Base-by-base conservation (phyloP, 176 grass and related monocot species). In the Musa troglodytarum region DNA sequence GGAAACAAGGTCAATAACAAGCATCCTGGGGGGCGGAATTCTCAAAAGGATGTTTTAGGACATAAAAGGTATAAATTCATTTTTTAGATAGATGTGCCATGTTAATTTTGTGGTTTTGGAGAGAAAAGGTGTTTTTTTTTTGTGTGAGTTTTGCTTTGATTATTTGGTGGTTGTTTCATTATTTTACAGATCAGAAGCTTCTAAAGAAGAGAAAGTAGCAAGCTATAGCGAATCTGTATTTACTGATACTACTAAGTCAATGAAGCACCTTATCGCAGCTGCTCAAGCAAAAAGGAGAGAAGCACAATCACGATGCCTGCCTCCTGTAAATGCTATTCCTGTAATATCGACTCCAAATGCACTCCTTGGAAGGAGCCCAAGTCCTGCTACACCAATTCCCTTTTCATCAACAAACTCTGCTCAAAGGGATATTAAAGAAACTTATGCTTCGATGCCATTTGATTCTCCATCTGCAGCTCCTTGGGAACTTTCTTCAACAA, bases 261-360 rank as follows among this genome's bases (percentile, higher is more conserved):
- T 99, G 86, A 99, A 89, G 74, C 78, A 91, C 88, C 90, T 99
- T 78, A 99, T 99, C 81, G 95, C 95, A 81, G 95, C 85, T 87
- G 95, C 95, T 74, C 88, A 94, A 52, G 74, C 74, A 51, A 77
- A 77, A 52, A 77, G 74, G 57, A 77, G 49, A 52, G 56, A 77
- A 71, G 83, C 87, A 62, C 89, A 91, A 49, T 89, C 79, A 76
- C 82, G 89, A 74, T 77, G 83, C 16, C 58, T 66, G 80, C 74
- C 58, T 19, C 20, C 63, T 50, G 86, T 86, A 52, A 87, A 82
- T 86, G 77, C 71, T 78, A 78, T 80, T 85, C 80, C 83, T 85
- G 87, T 84, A 50, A 14, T 77, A 49, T 72, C 77, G 10, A 55
- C 87, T 69, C 69, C 82, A 57, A 82, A 83, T 85, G 77, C 84